Evolutionary conservation across 2,329 filamentous ascomycete species (phyloP), one percentile per base, ranked within the genome.

Genomic region (Drechmeria coniospora): DNA sequence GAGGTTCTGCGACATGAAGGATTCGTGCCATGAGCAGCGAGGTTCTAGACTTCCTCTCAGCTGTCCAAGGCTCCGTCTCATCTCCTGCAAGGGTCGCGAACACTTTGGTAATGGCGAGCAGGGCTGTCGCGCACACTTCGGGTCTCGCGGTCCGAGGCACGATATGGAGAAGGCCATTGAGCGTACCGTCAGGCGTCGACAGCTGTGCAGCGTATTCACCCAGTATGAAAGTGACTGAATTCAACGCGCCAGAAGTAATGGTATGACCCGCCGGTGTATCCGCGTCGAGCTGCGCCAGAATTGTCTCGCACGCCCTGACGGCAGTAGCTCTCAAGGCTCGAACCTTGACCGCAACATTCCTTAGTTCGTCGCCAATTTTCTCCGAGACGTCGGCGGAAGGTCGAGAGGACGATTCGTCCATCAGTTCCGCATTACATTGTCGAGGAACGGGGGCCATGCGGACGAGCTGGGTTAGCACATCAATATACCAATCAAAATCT

Each of bases 401-500:
- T 6, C 28, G 38, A 15, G 42, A 41, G 9, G 42, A 41, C 10
- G 44, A 36, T 8, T 46, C 36, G 3, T 45, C 39, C 8, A 52
- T 46, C 6, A 46, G 32, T 22, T 60, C 57, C 5, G 45, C 45
- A 6, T 61, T 57, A 6, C 44, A 41, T 6, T 45, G 44, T 21
- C 57, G 54, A 25, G 64, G 55, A n/a, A 58, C 41, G 0, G 59
- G 79, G 13, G 76, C 61, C 54, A 81, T 65, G 46, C 77, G 74
- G 22, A 94, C 73, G 10, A 98, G 66, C 46, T 93, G 83, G 5
- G 82, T 78, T 17, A 98, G 59, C 16, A 93, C 72, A 39, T 90
- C 81, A 38, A 95, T 79, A 50, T 95, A 95, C 90, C 90, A 98
- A 40, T 94, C 87, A 49, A 98, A 98, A 47, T 98, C 87, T 28